Evolutionary conservation across 805 yeast species (phyloP).

Genomic region (Schwanniomyces polymorphus): DNA sequence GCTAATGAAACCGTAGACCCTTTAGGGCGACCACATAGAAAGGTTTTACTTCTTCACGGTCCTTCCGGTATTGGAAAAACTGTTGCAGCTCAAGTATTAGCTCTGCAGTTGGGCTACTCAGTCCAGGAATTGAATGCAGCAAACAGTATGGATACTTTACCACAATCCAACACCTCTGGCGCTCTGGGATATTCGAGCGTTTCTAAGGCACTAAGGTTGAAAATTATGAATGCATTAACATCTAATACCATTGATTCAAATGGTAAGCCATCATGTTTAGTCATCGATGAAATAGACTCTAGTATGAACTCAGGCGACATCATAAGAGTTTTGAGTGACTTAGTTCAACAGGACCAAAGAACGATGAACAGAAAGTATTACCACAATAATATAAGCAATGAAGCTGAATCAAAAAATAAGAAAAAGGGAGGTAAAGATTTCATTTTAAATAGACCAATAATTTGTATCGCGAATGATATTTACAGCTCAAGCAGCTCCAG

Average conservation of each 20-base stretch:
- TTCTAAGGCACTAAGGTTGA: slow-evolving; percentile 31
- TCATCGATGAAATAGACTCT: slow-evolving; percentile 85
- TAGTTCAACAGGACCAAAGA: slow-evolving; percentile 56
- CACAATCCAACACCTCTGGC: slow-evolving; percentile 45
- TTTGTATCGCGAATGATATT: slow-evolving; percentile 88
- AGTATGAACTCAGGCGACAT: slow-evolving; percentile 37
- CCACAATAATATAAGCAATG: slow-evolving; percentile 15
- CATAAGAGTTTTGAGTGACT: slow-evolving; percentile 52
- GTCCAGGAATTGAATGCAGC: slow-evolving; percentile 83
- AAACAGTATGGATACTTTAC: slow-evolving; percentile 38
- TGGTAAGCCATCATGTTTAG: slow-evolving; percentile 75
- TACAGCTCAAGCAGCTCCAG: slow-evolving; percentile 46
- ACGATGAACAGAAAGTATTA: slow-evolving; percentile 32
- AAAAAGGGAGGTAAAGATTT: slow-evolving; percentile 36
- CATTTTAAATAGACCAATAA: slow-evolving; percentile 72
- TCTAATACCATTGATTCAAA: slow-evolving; percentile 58
- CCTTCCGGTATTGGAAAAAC: slow-evolving; percentile 96
- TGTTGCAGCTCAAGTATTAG: slow-evolving; percentile 80
- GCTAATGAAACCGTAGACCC: slow-evolving; percentile 19
- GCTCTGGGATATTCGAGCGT: slow-evolving; percentile 12
- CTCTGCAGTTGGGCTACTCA: slow-evolving; percentile 77
- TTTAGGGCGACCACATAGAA: slow-evolving; percentile 44
- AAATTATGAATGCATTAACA: slow-evolving; percentile 56
- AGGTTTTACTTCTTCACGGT: slow-evolving; percentile 77
- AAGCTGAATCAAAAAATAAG: slow-evolving; percentile 20